Conservation (phyloP, 2,329 filamentous ascomycete genomes). For the Aureobasidium sp. region DNA sequence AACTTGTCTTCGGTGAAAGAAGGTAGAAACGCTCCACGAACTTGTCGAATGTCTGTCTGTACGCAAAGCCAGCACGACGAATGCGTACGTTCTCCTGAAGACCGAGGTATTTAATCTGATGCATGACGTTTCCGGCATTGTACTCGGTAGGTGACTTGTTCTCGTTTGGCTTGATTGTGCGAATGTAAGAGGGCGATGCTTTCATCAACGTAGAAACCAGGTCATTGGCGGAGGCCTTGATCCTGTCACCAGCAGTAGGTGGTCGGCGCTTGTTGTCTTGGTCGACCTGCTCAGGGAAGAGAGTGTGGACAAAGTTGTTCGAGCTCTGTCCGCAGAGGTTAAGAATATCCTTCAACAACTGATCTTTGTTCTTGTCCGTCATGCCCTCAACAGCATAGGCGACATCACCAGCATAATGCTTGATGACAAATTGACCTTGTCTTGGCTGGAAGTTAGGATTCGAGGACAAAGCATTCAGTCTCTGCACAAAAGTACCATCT, state of each 20-base stretch:
- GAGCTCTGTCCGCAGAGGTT: constrained; percentile 76
- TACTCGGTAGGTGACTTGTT: constrained; percentile 95
- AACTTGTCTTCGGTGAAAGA: constrained; percentile 86
- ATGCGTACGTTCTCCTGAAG: constrained; percentile 99
- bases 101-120: constrained; percentile 98
- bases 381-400: constrained; percentile 91
- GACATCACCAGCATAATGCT: constrained; percentile 97
- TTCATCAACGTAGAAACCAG: constrained; percentile 95
- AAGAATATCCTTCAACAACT: constrained; percentile 85
- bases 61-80: constrained; percentile 90
- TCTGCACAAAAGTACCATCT: constrained; percentile 91
- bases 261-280: constrained; percentile 92
- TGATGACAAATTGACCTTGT: constrained; percentile 95
- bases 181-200: constrained; percentile 92
- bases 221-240: constrained; percentile 88
- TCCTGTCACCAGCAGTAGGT: constrained; percentile 91
- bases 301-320: constrained; percentile 75
- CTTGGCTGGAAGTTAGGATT: constrained; percentile 87
- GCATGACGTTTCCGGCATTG: constrained; percentile 82
- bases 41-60: constrained; percentile 94
- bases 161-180: constrained; percentile 98
- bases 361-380: constrained; percentile 99
- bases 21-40: constrained; percentile 97
- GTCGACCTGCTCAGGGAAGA: constrained; percentile 91
- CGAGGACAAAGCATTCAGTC: constrained; percentile 75